Conservation (phyloP, 2,329 filamentous ascomycete species). For the Chaetomiaceae sp. region DNA sequence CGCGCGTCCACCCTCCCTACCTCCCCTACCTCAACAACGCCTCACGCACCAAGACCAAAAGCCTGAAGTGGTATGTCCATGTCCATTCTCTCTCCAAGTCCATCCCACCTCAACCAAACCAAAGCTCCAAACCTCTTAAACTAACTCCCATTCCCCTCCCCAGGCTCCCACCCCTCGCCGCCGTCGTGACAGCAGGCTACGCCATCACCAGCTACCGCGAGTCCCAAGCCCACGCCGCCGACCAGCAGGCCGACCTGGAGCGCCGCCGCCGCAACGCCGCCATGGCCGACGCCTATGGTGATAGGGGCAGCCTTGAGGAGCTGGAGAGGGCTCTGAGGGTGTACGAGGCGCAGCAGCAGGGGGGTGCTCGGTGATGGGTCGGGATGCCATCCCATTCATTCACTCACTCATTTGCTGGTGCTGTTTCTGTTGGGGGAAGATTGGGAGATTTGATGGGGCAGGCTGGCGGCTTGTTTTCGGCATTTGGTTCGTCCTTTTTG, state of each 20-base stretch:
- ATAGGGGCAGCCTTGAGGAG: conserved; percentile 29
- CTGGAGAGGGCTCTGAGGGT: conserved; percentile 30
- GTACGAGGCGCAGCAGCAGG: conserved; percentile 28
- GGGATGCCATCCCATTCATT: neutral
- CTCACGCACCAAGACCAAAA: conserved; percentile 11
- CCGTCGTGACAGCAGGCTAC: conserved; percentile 26
- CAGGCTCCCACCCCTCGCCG: conserved; percentile 27
- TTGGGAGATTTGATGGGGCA: too few species aligned
- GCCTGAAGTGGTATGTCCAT: conserved; percentile 28
- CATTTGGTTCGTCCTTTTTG: too few species aligned
- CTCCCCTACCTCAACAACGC: conserved; percentile 30
- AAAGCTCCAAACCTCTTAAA: neutral
- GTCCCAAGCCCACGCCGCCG: conserved; percentile 8
- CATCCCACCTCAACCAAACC: too few species aligned
- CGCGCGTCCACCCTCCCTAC: conserved; percentile 31
- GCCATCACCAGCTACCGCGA: conserved; percentile 25
- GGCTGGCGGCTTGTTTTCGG: too few species aligned
- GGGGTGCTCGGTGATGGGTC: neutral
- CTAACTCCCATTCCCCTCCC: neutral
- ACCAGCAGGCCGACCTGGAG: conserved; percentile 20
- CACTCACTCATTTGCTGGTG: too few species aligned
- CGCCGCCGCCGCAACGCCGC: conserved; percentile 19
- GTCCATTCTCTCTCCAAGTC: neutral
- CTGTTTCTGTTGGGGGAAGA: too few species aligned
- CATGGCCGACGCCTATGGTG: conserved; percentile 31